These are phyloP conservation scores for Colletotrichum tropicicola DNA, from an alignment of 2,329 filamentous ascomycete genomes.

Conservation along the genomic window DNA sequence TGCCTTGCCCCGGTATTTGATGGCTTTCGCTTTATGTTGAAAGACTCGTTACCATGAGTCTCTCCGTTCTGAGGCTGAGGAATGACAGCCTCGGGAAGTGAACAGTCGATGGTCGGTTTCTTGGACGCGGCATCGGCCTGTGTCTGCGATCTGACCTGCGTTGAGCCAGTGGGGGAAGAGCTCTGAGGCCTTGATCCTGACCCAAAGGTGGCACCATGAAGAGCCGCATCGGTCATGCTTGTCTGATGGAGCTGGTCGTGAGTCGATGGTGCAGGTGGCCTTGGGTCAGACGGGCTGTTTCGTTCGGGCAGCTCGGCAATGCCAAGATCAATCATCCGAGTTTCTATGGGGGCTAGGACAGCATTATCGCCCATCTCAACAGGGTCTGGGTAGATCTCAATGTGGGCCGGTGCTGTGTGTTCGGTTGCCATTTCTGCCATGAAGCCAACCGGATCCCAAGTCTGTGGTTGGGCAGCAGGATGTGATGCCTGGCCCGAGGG, in stretches of 20 bases:
- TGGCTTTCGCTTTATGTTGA: conserved; percentile 25
- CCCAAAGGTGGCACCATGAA: conserved; percentile 31
- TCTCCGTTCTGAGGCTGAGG: not conserved
- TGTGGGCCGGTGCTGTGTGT: conserved; percentile 47
- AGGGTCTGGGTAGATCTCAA: conserved; percentile 53
- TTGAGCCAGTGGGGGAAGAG: not conserved
- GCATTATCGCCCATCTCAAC: conserved; percentile 54
- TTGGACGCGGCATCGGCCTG: not conserved
- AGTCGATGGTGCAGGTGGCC: not conserved
- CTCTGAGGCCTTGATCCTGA: conserved; percentile 21
- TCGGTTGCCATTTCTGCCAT: conserved; percentile 59
- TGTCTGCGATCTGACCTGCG: not conserved
- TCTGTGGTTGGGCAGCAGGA: conserved; percentile 30
- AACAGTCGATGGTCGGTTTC: not conserved
- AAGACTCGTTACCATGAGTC: not conserved
- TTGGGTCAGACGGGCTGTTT: conserved; percentile 39
- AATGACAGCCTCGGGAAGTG: not conserved
- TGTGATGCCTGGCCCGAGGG: conserved; percentile 42
- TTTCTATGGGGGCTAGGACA: conserved; percentile 47
- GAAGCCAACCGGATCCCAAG: conserved; percentile 51
- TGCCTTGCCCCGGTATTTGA: conserved; percentile 16
- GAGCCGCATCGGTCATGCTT: conserved; percentile 18
- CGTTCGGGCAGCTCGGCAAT: conserved; percentile 50
- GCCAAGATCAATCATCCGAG: conserved; percentile 34
- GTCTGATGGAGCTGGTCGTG: conserved; percentile 30